phyloP scores from a whole-genome alignment of 768 basidiomycete genomes.

The Boletellus ananas region DNA sequence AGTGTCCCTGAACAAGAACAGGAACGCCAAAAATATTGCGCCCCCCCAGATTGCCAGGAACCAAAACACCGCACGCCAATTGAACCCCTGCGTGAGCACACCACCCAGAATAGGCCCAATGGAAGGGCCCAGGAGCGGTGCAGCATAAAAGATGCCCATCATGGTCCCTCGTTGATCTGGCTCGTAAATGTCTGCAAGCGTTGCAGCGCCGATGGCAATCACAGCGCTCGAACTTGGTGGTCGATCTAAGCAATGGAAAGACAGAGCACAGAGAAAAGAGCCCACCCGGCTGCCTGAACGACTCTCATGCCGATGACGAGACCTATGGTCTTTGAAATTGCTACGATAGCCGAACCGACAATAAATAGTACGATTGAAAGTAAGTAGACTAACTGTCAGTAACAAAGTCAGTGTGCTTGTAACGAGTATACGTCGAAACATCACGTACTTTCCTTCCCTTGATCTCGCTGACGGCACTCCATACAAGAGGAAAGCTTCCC shows the following conservation, averaged over 20 bases:
- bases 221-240: constrained; percentile 56
- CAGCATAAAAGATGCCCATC: constrained; percentile 80
- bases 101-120: constrained; percentile 73
- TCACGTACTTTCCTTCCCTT: constrained; percentile 63
- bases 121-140: constrained; percentile 71
- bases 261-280: not conserved
- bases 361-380: constrained; percentile 50
- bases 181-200: constrained; percentile 77
- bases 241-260: not conserved
- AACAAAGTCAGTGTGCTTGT: not conserved
- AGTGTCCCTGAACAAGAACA: constrained; percentile 77
- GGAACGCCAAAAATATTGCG: constrained; percentile 50
- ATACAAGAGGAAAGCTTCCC: constrained; percentile 44
- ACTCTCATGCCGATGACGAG: constrained; percentile 65
- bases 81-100: constrained; percentile 57
- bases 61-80: constrained; percentile 86
- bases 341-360: constrained; percentile 55
- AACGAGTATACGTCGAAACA: not conserved
- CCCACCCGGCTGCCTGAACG: constrained; percentile 62
- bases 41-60: constrained; percentile 69
- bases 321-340: constrained; percentile 51
- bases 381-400: constrained; percentile 50
- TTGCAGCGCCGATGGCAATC: constrained; percentile 65
- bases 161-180: constrained; percentile 69
- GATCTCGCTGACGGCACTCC: constrained; percentile 42